Base-by-base conservation (phyloP, 2,329 filamentous ascomycete genomes). In the Aspergillus proliferans region DNA sequence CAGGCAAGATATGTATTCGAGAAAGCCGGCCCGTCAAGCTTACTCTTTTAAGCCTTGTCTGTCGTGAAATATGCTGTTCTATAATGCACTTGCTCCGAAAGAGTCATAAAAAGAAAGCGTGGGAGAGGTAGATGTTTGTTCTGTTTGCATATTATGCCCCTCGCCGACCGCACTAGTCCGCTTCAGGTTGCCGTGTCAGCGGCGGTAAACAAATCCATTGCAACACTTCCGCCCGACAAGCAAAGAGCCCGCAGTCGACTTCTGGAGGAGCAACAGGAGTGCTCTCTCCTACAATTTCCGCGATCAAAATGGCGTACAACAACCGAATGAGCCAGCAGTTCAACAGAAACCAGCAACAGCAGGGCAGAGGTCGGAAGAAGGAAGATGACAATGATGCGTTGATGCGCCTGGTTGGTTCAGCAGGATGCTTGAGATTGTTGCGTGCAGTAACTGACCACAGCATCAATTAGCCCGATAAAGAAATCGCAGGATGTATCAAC, bases 401-500 rank as follows among this genome's bases (percentile, higher is more conserved):
- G 58, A 80, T 81, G 75, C 75, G 76, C 59, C 68, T 81, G 68
- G 78, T 80, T 55, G 64, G 70, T 58, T 46, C 12, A 26, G 19
- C 42, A 24, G 2, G 2, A 15, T n/a, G 19, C 24, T 15, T 43
- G n/a, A 12, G 3, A 2, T 24, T 30, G 21, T 19, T 4, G 42
- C 4, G 15, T 15, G 8, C n/a, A 36, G 9, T 30, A 9, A 36
- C 43, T 33, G 12, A 34, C 56, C 60, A 47, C 26, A 28, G 24
- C 26, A 62, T 24, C 3, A 26, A 44, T 22, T 47, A 85, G 81
- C 76, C 80, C 43, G 81, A 84, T 56, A 72, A 76, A 54, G 93
- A 98, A 69, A 96, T 98, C 53, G 92, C 92, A 59, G 90, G 88
- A 67, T 98, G 93, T 71, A 96, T 98, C 74, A 93, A 86, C 63